A percentile compares a stretch with the other conserved stretches of the same genome.
These are phyloP conservation scores for Leishmania amazonensis DNA, from an alignment of 208 protist genomes.

Conservation along the genomic window DNA sequence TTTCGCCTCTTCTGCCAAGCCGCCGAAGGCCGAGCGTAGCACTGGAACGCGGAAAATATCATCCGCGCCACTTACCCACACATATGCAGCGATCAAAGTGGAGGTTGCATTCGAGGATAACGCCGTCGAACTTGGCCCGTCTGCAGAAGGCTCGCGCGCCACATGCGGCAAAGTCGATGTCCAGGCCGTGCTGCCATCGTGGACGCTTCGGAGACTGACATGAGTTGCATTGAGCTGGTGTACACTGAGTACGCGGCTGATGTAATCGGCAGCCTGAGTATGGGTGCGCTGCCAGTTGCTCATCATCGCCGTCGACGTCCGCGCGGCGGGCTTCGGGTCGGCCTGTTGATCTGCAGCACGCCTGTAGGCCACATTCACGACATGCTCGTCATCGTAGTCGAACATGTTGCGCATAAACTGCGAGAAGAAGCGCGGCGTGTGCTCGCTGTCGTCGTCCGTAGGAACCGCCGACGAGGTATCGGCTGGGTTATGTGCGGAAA, in stretches of 20 bases:
- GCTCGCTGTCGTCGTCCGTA: slow-evolving; percentile 6
- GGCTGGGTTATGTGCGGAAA: slow-evolving; percentile 15
- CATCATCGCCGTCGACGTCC: background rate
- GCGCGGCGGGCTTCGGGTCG: background rate
- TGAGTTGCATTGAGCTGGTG: slow-evolving; percentile 29
- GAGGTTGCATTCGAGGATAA: background rate
- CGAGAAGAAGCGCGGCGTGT: slow-evolving; percentile 49
- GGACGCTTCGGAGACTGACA: slow-evolving; percentile 15
- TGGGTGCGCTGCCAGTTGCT: slow-evolving; percentile 5
- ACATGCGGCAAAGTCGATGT: slow-evolving; percentile 12
- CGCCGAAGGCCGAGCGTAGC: background rate
- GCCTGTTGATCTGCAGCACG: background rate
- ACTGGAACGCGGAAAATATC: slow-evolving; percentile 28
- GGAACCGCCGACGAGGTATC: slow-evolving; percentile 22
- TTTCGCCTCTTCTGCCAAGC: background rate
- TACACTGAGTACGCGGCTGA: slow-evolving; percentile 16
- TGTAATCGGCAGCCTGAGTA: slow-evolving; percentile 14
- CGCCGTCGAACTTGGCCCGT: background rate
- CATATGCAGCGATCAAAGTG: slow-evolving; percentile 16
- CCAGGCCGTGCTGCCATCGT: slow-evolving; percentile 22
- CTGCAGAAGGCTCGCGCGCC: background rate
- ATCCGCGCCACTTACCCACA: slow-evolving; percentile 23
- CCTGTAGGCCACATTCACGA: background rate
- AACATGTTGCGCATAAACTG: slow-evolving; percentile 43
- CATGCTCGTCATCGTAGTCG: slow-evolving; percentile 30